A percentile compares a stretch with the other conserved stretches of the same genome.
These are phyloP conservation scores for Taphrina communis DNA, from an alignment of 1,139 yeast species.

Conservation along the genomic window DNA sequence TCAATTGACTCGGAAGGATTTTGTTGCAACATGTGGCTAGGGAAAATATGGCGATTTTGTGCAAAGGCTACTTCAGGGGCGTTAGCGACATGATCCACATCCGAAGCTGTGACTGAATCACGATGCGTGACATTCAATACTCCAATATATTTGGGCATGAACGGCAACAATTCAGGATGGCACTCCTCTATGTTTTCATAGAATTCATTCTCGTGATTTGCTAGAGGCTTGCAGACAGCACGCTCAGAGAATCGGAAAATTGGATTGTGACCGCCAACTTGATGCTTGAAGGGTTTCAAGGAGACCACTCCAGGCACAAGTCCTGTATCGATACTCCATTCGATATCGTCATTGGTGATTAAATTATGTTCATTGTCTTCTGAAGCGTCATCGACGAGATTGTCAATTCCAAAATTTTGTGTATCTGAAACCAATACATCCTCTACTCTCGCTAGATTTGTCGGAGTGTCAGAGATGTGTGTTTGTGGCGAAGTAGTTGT, in stretches of 20 bases:
- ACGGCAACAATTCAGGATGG: constrained; percentile 76
- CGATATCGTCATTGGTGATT: constrained; percentile 32
- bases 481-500: not conserved
- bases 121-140: constrained; percentile 87
- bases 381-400: not conserved
- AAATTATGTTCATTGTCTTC: not conserved
- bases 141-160: constrained; percentile 94
- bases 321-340: constrained; percentile 37
- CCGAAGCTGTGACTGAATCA: constrained; percentile 44
- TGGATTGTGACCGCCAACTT: constrained; percentile 98
- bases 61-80: constrained; percentile 44
- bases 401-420: not conserved
- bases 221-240: constrained; percentile 94
- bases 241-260: constrained; percentile 86
- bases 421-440: not conserved
- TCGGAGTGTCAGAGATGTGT: not conserved
- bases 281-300: constrained; percentile 78
- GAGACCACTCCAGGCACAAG: constrained; percentile 38
- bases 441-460: too few species aligned
- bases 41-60: constrained; percentile 43
- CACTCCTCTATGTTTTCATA: constrained; percentile 82
- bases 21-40: constrained; percentile 39
- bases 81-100: not conserved
- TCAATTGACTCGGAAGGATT: not conserved
- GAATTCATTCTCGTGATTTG: constrained; percentile 86